Evolutionary conservation across 805 yeast species (phyloP).

Genomic region (Cyberlindnera nakhonratchasimensis): DNA sequence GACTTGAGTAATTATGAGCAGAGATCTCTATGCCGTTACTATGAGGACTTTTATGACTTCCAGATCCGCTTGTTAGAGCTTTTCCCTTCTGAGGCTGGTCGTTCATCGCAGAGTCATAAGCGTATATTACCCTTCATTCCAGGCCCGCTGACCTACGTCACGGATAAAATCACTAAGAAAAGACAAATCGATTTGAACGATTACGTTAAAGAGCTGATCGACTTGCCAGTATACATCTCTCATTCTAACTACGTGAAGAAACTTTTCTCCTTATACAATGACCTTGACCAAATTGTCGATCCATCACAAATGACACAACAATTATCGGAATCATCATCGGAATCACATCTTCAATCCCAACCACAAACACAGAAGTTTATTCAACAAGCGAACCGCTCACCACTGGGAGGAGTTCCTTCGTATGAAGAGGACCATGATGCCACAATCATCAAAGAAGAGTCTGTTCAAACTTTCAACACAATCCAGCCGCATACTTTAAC

Average conservation of each 20-base stretch:
- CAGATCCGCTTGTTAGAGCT: slow-evolving; percentile 79
- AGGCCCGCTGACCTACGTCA: slow-evolving; percentile 90
- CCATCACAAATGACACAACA: background rate
- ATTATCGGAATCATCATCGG: background rate
- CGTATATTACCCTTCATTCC: slow-evolving; percentile 92
- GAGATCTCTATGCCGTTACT: slow-evolving; percentile 78
- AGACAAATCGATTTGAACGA: slow-evolving; percentile 53
- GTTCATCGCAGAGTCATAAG: slow-evolving; percentile 60
- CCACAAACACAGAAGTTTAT: slow-evolving; percentile 5
- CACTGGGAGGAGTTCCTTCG: background rate
- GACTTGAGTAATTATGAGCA: slow-evolving; percentile 62
- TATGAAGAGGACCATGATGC: slow-evolving; percentile 28
- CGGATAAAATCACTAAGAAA: slow-evolving; percentile 62
- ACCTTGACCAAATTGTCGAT: slow-evolving; percentile 30
- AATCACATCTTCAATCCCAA: background rate
- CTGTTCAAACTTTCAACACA: slow-evolving; percentile 20
- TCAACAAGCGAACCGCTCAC: slow-evolving; percentile 10
- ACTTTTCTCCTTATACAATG: slow-evolving; percentile 56
- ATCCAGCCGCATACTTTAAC: slow-evolving; percentile 8
- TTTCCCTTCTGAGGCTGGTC: slow-evolving; percentile 92
- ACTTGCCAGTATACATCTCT: slow-evolving; percentile 74
- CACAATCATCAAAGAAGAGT: slow-evolving; percentile 27
- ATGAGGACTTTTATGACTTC: slow-evolving; percentile 93
- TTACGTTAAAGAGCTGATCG: slow-evolving; percentile 56
- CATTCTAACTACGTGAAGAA: slow-evolving; percentile 62